These are phyloP conservation scores for Fusarium sacchari DNA, from an alignment of 2,329 filamentous ascomycete genomes.

Conservation along the genomic window DNA sequence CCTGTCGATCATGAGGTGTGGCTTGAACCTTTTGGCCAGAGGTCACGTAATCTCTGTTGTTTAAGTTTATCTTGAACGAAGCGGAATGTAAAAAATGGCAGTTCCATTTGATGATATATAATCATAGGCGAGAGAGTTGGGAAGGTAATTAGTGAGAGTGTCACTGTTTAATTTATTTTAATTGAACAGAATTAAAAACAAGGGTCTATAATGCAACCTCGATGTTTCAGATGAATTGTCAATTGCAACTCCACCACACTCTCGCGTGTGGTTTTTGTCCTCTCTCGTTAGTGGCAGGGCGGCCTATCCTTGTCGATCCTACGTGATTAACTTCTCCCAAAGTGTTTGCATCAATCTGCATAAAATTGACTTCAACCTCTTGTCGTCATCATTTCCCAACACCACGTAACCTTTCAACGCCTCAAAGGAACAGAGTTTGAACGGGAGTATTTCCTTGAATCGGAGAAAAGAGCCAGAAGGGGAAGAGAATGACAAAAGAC, in stretches of 20 bases:
- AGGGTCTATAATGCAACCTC: constrained; percentile 16
- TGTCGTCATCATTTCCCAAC: not conserved
- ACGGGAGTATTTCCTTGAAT: not conserved
- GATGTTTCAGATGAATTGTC: constrained; percentile 26
- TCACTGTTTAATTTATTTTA: not conserved
- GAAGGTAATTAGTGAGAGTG: not conserved
- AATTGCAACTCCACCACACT: constrained; percentile 2
- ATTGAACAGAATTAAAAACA: not conserved
- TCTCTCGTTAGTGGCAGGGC: not conserved
- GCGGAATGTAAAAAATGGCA: not conserved
- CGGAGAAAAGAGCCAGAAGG: not conserved
- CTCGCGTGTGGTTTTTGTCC: not conserved
- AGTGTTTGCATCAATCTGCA: constrained; percentile 11
- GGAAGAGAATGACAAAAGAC: not conserved
- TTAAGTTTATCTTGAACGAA: not conserved
- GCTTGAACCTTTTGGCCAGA: not conserved
- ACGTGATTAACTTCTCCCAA: not conserved
- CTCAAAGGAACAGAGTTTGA: constrained; percentile 1
- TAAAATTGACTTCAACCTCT: not conserved
- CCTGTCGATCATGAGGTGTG: constrained; percentile 18
- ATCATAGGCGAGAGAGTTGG: not conserved
- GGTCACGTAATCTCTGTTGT: not conserved
- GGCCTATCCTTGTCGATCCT: constrained; percentile 16
- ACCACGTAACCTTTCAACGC: not conserved
- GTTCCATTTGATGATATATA: not conserved